A percentile compares a stretch with the other conserved stretches of the same genome.
phyloP scores from a whole-genome alignment of 179 eudicot genomes.

The Actinidia polygama region DNA sequence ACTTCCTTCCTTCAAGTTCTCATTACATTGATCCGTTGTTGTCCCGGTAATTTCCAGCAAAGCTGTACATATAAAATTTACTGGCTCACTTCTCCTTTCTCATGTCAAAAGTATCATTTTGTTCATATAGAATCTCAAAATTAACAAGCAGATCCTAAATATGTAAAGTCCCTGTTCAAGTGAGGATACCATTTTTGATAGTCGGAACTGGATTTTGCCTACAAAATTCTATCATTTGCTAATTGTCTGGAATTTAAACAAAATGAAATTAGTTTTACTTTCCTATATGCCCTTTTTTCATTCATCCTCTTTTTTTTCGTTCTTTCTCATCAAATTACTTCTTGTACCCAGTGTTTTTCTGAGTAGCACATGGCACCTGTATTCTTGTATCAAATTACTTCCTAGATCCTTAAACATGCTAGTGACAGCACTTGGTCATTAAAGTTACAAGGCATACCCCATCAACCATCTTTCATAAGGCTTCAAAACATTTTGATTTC shows the following conservation, averaged over 20 bases:
- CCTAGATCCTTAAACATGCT: neutral
- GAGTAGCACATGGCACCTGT: neutral
- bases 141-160: neutral
- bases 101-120: neutral
- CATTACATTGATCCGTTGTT: constrained; percentile 6
- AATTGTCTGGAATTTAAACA: neutral
- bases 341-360: neutral
- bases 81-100: neutral
- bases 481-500: neutral
- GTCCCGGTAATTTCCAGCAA: constrained; percentile 27
- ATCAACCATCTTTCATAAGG: neutral
- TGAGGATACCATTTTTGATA: constrained; percentile 1
- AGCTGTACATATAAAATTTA: neutral
- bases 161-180: neutral
- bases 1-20: constrained; percentile 25
- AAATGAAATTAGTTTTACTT: neutral
- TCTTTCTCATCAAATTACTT: neutral
- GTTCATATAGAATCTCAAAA: neutral
- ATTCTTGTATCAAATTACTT: neutral
- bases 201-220: neutral
- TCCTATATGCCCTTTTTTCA: neutral
- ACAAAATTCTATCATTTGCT: neutral
- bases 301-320: neutral
- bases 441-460: neutral
- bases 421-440: neutral